Evolutionary conservation across 257 asterid genomes (phyloP).

Genomic region (Rauvolfia tetraphylla): DNA sequence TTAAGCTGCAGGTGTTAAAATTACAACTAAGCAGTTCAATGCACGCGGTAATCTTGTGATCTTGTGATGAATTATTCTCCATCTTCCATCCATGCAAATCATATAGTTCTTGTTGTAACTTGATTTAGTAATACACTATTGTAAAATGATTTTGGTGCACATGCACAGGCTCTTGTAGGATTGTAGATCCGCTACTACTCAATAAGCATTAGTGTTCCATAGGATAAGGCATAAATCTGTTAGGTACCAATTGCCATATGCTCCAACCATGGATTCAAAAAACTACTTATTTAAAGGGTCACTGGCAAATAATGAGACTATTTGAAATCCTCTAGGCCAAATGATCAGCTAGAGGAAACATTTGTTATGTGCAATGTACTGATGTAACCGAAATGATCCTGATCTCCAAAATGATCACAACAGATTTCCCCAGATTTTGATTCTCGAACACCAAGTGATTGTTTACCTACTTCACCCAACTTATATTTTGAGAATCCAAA

Average conservation of each 20-base stretch:
- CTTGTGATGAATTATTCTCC: too few species aligned
- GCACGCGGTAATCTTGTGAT: too few species aligned
- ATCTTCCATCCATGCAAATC: not conserved
- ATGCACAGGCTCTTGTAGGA: too few species aligned
- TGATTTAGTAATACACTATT: not conserved
- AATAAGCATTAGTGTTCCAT: not conserved
- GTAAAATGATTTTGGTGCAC: not conserved
- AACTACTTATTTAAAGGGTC: not conserved
- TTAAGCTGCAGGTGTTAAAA: not conserved
- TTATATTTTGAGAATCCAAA: too few species aligned
- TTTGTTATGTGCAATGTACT: not conserved
- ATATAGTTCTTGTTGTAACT: not conserved
- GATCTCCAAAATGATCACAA: not conserved
- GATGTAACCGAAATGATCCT: too few species aligned
- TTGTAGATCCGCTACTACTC: not conserved
- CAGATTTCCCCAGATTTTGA: not conserved
- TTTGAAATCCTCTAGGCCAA: not conserved
- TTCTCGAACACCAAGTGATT: not conserved
- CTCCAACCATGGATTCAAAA: not conserved
- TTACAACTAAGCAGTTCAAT: not conserved
- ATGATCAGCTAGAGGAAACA: not conserved
- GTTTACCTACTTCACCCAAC: not conserved
- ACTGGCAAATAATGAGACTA: too few species aligned
- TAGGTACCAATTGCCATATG: not conserved
- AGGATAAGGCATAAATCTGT: not conserved